A percentile compares a stretch with the other conserved stretches of the same genome.
Conservation (phyloP, 2,329 filamentous ascomycete species). For the Apiospora saccharicola region DNA sequence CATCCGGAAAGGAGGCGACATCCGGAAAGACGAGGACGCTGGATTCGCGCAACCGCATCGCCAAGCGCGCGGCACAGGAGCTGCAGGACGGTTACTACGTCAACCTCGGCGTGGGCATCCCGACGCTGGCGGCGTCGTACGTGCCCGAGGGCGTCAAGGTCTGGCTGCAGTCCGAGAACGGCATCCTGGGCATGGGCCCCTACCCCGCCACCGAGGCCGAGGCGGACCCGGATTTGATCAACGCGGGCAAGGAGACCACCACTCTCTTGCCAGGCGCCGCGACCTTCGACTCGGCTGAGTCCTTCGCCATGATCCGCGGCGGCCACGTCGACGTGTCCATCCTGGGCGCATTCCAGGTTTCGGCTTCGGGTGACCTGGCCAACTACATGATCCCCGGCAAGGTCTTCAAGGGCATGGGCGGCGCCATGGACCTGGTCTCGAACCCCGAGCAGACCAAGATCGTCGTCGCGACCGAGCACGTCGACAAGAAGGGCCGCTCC, state of each 20-base stretch:
- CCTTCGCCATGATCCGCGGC: constrained; percentile 86
- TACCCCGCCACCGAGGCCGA: constrained; percentile 74
- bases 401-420: constrained; percentile 87
- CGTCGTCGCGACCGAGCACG: constrained; percentile 74
- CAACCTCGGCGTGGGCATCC: constrained; percentile 85
- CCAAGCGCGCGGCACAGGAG: constrained; percentile 78
- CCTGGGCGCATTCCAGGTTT: constrained; percentile 82
- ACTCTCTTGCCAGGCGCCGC: constrained; percentile 79
- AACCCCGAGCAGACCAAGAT: constrained; percentile 77
- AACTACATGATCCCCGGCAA: constrained; percentile 94
- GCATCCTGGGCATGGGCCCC: constrained; percentile 82
- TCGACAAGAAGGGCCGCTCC: constrained; percentile 71
- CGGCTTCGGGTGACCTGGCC: constrained; percentile 78
- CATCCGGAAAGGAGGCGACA: constrained; percentile 46
- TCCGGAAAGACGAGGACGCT: constrained; percentile 37
- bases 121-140: constrained; percentile 83
- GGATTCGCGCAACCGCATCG: constrained; percentile 73
- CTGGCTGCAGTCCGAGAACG: constrained; percentile 88
- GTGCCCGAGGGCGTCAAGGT: constrained; percentile 73
- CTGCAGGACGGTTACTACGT: constrained; percentile 82
- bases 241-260: constrained; percentile 88
- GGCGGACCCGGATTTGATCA: constrained; percentile 82
- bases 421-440: constrained; percentile 76
- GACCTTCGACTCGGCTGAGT: constrained; percentile 81
- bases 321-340: constrained; percentile 87